These are phyloP conservation scores for Lecanosticta acicola DNA, from an alignment of 2,329 filamentous ascomycete species.

Conservation along the genomic window DNA sequence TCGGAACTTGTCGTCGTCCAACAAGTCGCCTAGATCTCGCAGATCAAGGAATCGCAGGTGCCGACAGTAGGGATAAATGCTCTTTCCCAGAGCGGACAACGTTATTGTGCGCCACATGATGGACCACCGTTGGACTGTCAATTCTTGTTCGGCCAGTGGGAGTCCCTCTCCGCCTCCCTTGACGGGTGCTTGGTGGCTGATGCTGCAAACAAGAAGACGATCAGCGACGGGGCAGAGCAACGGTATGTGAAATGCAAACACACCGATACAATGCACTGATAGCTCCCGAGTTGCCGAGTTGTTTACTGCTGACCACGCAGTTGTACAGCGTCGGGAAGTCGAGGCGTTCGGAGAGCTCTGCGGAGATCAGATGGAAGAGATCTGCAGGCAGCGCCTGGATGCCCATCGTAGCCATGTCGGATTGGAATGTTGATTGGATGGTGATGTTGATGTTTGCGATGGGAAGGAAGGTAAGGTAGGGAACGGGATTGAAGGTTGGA, in stretches of 20 bases:
- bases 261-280: slow-evolving; percentile 61
- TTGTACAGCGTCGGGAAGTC: slow-evolving; percentile 59
- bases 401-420: slow-evolving; percentile 4
- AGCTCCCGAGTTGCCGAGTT: slow-evolving; percentile 52
- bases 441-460: slow-evolving; percentile 1
- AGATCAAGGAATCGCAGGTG: slow-evolving; percentile 62
- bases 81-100: slow-evolving; percentile 57
- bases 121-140: slow-evolving; percentile 53
- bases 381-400: slow-evolving; percentile 48
- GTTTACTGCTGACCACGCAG: slow-evolving; percentile 52
- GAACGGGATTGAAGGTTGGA: not conserved
- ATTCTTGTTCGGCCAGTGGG: slow-evolving; percentile 39
- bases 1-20: slow-evolving; percentile 57
- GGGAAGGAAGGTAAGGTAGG: slow-evolving; percentile 1
- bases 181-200: slow-evolving; percentile 41
- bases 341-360: slow-evolving; percentile 50
- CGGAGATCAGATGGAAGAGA: slow-evolving; percentile 56
- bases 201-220: no score
- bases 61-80: slow-evolving; percentile 62
- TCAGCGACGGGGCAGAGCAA: slow-evolving; percentile 4
- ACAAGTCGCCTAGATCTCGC: slow-evolving; percentile 53
- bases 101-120: slow-evolving; percentile 64
- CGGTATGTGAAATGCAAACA: no score
- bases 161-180: slow-evolving; percentile 42
- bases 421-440: slow-evolving; percentile 4